Percentiles rank a stretch among this genome's conserved stretches.
phyloP scores from a whole-genome alignment of 2,329 filamentous ascomycete genomes.

The Arthrobotrys sinensis region DNA sequence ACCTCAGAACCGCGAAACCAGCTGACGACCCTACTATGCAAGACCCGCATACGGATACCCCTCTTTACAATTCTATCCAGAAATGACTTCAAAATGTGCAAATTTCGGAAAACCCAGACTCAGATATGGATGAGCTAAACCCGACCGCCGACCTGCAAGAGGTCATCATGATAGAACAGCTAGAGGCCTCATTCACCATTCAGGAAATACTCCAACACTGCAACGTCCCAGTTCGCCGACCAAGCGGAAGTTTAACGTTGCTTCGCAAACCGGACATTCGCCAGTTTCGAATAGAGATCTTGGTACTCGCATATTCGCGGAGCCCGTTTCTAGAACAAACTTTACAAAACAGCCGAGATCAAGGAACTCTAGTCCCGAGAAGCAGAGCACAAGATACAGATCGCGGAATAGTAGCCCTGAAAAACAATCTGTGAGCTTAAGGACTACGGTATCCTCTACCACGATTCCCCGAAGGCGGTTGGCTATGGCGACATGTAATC shows the following conservation, averaged over 20 bases:
- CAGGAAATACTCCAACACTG: not conserved
- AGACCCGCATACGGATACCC: not conserved
- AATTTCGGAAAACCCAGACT: too few species aligned
- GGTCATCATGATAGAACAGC: not conserved
- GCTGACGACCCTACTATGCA: not conserved
- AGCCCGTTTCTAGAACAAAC: not conserved
- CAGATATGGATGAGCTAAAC: not conserved
- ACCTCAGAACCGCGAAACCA: not conserved
- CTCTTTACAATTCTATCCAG: not conserved
- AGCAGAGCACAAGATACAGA: not conserved
- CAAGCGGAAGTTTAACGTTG: too few species aligned
- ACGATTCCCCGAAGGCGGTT: not conserved
- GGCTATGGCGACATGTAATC: not conserved
- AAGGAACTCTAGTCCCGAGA: not conserved
- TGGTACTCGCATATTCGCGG: not conserved
- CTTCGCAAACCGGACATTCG: not conserved
- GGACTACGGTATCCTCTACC: not conserved
- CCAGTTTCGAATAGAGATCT: not conserved
- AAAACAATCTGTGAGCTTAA: not conserved
- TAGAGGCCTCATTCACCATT: not conserved
- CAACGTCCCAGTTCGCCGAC: not conserved
- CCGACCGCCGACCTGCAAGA: not conserved
- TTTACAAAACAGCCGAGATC: not conserved
- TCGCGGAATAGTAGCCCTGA: constrained; percentile 6
- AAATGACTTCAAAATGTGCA: not conserved